Evolutionary conservation across 352 stramenopile genomes (phyloP), one percentile per base, ranked within the genome.

Genomic region (Globisporangium cylindrosporum): DNA sequence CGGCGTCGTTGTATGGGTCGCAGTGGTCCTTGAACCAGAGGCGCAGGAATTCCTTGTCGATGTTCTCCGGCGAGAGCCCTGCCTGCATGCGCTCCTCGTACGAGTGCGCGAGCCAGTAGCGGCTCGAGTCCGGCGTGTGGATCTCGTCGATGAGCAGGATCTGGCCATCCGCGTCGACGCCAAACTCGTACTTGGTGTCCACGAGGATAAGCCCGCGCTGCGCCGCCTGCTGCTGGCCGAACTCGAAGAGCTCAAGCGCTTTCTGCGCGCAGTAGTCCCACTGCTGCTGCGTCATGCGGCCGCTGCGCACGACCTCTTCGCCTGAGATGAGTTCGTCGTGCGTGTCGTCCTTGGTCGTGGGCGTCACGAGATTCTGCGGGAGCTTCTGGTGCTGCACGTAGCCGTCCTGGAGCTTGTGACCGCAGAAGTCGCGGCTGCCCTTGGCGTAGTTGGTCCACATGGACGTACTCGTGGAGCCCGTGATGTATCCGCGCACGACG

Each of bases 401-500:
- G 25, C 97, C 97, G 34, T 98, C 94, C 15, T 80, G 83, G 29
- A 99, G 86, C 59, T 81, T 75, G 79, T 99, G 90, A 56, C 98
- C 98, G 80, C 98, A 99, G 79, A 99, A 99, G 46, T 97, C 89
- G 56, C 97, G 88, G 51, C 94, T 71, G 32, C 97, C 97, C 64
- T 97, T 95, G 67, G 91, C 87, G 84, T 99, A 99, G 83, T 99
- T 98, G 57, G 98, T 99, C 97, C 97, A 99, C 81, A 99, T 98
- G 32, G 96, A 99, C 48, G 98, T 99, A 54, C 87, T 97, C 1
- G 98, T 99, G 4, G 94, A 99, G 62, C 98, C 98, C 12, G 96
- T 99, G 62, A 97, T 89, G 98, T 99, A 85, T 48, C 92, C 96
- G 70, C 98, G 90, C 55, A 99, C 97, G 59, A 99, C 98, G 76